Conservation (phyloP, 176 grass and related monocot genomes). For the Elymus sibiricus region DNA sequence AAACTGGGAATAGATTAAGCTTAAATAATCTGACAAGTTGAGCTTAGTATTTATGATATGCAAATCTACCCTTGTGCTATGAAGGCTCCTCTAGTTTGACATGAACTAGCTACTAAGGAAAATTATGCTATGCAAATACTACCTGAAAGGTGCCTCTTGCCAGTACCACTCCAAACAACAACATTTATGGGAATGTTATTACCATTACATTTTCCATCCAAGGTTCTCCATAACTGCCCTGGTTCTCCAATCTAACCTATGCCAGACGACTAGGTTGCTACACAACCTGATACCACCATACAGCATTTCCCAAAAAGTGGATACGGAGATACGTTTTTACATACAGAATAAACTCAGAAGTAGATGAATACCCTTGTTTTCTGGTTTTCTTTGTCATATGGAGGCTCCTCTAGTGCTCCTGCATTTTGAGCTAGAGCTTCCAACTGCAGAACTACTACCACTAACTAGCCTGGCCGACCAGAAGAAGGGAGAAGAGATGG, state of each 20-base stretch:
- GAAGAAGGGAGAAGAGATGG: no score
- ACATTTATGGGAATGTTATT: not conserved
- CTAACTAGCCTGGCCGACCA: no score
- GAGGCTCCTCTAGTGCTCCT: no score
- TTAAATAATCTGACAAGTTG: not conserved
- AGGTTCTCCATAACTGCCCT: not conserved
- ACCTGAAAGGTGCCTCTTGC: not conserved
- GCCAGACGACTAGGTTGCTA: no score
- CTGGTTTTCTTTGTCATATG: no score
- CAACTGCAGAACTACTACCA: no score
- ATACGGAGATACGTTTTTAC: not conserved
- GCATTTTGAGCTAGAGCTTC: no score
- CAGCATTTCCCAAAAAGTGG: not conserved
- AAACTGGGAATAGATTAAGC: constrained; percentile 6
- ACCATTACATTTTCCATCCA: not conserved
- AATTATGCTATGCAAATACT: not conserved
- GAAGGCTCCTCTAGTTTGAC: no score
- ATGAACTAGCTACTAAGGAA: not conserved
- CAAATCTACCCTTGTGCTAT: not conserved
- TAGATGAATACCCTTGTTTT: not conserved
- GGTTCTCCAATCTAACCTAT: not conserved
- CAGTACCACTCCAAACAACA: constrained; percentile 6
- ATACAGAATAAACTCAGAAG: not conserved
- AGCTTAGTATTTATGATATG: not conserved
- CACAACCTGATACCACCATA: not conserved